phyloP scores from a whole-genome alignment of 1,284 basidiomycete species.

The Ceratobasidium theobromae region DNA sequence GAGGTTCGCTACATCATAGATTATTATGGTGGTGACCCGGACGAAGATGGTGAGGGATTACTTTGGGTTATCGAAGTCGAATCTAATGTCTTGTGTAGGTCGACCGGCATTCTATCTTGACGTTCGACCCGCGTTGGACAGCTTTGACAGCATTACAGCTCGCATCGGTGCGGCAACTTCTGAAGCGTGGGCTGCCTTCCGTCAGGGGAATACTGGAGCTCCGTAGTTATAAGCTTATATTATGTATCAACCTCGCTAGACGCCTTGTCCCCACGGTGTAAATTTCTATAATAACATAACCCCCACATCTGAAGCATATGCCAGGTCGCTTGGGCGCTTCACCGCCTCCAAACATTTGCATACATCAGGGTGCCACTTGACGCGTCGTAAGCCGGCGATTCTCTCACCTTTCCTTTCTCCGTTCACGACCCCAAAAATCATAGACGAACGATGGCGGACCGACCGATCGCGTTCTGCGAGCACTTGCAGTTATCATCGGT shows the following conservation, averaged over 20 bases:
- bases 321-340: slow-evolving; percentile 6
- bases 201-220: slow-evolving; percentile 32
- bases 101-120: slow-evolving; percentile 91
- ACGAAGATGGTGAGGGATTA: not conserved
- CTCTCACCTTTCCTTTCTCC: slow-evolving; percentile 1
- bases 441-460: slow-evolving; percentile 33
- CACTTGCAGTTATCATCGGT: slow-evolving; percentile 93
- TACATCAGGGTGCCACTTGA: slow-evolving; percentile 17
- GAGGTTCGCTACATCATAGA: slow-evolving; percentile 94
- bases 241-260: no score
- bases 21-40: slow-evolving; percentile 75
- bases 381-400: slow-evolving; percentile 11
- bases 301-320: slow-evolving; percentile 1
- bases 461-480: slow-evolving; percentile 79
- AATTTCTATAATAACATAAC: no score
- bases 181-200: slow-evolving; percentile 42
- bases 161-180: slow-evolving; percentile 43
- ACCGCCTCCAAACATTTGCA: slow-evolving; percentile 16
- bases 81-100: slow-evolving; percentile 61
- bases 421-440: not conserved
- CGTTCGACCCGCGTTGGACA: slow-evolving; percentile 87
- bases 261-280: no score
- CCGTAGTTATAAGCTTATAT: slow-evolving; percentile 2
- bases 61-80: not conserved
- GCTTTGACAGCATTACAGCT: slow-evolving; percentile 67